Base-by-base conservation (phyloP, 2,329 filamentous ascomycete species). In the Ambrosiella cleistominuta region DNA sequence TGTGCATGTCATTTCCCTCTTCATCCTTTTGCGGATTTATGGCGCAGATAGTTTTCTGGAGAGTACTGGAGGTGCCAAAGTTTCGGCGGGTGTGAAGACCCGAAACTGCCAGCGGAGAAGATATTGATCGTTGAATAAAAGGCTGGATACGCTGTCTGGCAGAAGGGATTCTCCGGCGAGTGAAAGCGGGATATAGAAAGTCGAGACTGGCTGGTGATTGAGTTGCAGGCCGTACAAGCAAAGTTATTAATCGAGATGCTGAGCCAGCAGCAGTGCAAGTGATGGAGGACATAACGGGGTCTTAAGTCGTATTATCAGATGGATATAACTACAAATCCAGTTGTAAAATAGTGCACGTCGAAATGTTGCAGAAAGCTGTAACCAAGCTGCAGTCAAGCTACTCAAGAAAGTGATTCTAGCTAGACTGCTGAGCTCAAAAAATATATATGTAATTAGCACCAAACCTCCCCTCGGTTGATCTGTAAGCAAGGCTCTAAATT, bases 1-100 rank as follows among this genome's bases (percentile, higher is more conserved):
- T 76, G 64, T 74, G 73, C 82, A 95, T 88, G 17, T 84, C 79
- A n/a, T 88, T 84, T 35, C 91, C 91, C 58, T 90, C 81, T 38
- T 94, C 87, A 67, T 93, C 87, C 58, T 77, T 77, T 63, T 84
- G 81, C 0, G 88, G 86, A 67, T 97, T 95, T 62, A 75, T 69
- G 3, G 81, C 70, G 47, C 75, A 75, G 37, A 70, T 68, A 0
- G 80, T 83, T 60, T 70, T 71, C 36, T 64, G 63, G 54, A 66
- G 66, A 6, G 64, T 19, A 0, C 66, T 40, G 1, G 74, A 70
- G 17, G 68, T 66, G 35, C 70, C 68, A 59, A 78, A 77, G 12
- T 57, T 44, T 55, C 66, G 59, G 35, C n/a, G 50, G 35, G 36
- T n/a, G 11, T 40, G 62, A 13, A 27, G 6, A 56, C 37, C 62